Percentiles rank a stretch among this genome's conserved stretches.
Conservation (phyloP, 2,329 filamentous ascomycete genomes). For the Hypoxylon sp. region DNA sequence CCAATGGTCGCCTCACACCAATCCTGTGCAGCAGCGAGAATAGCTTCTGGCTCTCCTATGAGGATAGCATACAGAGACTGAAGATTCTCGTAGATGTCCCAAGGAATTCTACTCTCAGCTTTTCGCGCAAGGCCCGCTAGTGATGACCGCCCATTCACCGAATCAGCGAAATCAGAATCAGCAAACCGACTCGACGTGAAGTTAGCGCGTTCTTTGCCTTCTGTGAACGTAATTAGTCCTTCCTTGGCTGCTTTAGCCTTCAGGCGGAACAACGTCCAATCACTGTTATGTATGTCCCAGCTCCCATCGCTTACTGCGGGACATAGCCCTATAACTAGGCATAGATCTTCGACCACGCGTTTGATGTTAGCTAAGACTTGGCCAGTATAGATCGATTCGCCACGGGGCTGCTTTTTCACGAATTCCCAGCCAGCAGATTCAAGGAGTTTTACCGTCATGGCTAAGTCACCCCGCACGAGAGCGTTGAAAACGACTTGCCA, state of each 20-base stretch:
- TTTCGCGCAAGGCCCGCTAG: conserved; percentile 78
- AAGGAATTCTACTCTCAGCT: conserved; percentile 89
- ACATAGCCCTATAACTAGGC: conserved; percentile 79
- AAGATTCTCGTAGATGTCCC: conserved; percentile 89
- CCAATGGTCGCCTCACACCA: conserved; percentile 92
- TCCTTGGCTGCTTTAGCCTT: conserved; percentile 78
- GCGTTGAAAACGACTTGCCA: conserved; percentile 87
- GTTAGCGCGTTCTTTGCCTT: conserved; percentile 72
- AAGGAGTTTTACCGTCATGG: conserved; percentile 76
- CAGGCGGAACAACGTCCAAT: conserved; percentile 88
- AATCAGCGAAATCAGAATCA: conserved; percentile 54
- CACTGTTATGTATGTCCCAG: conserved; percentile 86
- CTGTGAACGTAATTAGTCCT: conserved; percentile 82
- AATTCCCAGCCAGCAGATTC: conserved; percentile 83
- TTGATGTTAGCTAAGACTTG: conserved; percentile 84
- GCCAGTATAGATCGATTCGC: conserved; percentile 78
- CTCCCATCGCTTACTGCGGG: conserved; percentile 75
- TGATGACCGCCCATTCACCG: conserved; percentile 63
- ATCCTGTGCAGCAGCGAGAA: conserved; percentile 84
- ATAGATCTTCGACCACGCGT: conserved; percentile 76
- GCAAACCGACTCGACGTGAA: conserved; percentile 52
- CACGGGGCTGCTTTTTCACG: conserved; percentile 76
- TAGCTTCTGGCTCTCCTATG: conserved; percentile 80
- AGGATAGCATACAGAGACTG: conserved; percentile 85
- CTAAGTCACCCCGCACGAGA: conserved; percentile 81